A percentile compares a stretch with the other conserved stretches of the same genome.
Evolutionary conservation across 78 protist genomes (phyloP).

Genomic region (Dictyostelium firmibasis): DNA sequence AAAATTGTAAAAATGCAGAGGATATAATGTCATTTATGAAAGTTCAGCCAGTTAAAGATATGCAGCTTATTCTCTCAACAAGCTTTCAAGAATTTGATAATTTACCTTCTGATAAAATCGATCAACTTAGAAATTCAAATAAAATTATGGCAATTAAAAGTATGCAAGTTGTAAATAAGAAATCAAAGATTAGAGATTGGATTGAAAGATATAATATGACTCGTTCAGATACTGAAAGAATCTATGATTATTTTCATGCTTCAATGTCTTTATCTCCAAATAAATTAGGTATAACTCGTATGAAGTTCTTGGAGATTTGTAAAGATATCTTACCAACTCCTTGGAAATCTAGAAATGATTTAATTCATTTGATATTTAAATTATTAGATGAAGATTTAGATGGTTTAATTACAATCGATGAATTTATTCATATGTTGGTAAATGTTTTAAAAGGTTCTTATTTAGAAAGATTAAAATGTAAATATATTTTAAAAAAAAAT

Average conservation of each 20-base stretch:
- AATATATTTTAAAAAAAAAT: not conserved
- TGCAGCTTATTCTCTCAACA: not conserved
- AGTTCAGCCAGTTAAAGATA: conserved; percentile 2
- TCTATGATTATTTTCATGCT: conserved; percentile 57
- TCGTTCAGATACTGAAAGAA: not conserved
- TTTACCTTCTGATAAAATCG: conserved; percentile 52
- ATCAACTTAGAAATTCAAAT: conserved; percentile 62
- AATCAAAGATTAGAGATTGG: conserved; percentile 56
- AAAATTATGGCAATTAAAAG: conserved; percentile 60
- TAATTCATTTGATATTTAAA: conserved; percentile 26
- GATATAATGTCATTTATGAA: conserved; percentile 5
- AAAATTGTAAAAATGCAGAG: conserved; percentile 25
- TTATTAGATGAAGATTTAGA: conserved; percentile 49
- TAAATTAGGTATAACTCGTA: conserved; percentile 21
- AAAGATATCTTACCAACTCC: conserved; percentile 18
- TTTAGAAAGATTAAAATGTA: conserved; percentile 47
- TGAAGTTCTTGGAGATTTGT: conserved; percentile 24
- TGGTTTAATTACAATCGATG: conserved; percentile 41
- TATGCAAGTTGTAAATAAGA: conserved; percentile 36
- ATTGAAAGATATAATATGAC: conserved; percentile 3
- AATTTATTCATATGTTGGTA: conserved; percentile 34
- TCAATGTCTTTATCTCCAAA: not conserved
- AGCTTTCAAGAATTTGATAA: conserved; percentile 33
- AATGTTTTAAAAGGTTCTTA: conserved; percentile 19
- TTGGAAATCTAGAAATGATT: conserved; percentile 23